These are phyloP conservation scores for Lunasporangiospora selenospora DNA, from an alignment of 192 early-diverging fungal species.

Conservation along the genomic window DNA sequence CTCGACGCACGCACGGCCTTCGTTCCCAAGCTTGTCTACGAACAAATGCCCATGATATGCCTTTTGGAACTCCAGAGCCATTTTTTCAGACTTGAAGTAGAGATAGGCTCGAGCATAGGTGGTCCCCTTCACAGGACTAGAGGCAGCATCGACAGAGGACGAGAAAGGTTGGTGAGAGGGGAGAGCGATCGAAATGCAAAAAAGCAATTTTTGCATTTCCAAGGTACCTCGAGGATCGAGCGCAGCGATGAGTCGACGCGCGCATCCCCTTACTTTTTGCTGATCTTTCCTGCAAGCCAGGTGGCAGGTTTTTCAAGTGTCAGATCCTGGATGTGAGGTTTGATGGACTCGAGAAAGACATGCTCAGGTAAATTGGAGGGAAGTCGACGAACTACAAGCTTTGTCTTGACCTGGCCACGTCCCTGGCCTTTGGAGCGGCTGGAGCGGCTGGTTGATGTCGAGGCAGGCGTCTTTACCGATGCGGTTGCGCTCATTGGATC, in stretches of 20 bases:
- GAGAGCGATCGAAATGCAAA: too few species aligned
- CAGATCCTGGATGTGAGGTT: conserved; percentile 56
- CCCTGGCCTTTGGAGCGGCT: conserved; percentile 27
- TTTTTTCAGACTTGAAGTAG: conserved; percentile 71
- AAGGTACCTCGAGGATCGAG: too few species aligned
- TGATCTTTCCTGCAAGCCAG: conserved; percentile 75
- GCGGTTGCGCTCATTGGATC: too few species aligned
- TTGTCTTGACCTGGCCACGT: conserved; percentile 59
- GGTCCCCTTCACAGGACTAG: conserved; percentile 75
- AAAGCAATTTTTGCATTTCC: too few species aligned
- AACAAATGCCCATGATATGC: conserved; percentile 83
- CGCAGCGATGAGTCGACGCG: too few species aligned
- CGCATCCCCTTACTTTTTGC: conserved; percentile 80
- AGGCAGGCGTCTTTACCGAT: conserved; percentile 10
- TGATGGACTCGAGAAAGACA: conserved; percentile 68
- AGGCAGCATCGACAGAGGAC: too few species aligned
- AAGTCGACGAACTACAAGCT: conserved; percentile 78
- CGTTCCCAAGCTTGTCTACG: conserved; percentile 72
- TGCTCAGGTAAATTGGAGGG: conserved; percentile 80
- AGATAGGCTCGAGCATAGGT: conserved; percentile 79
- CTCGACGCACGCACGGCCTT: conserved; percentile 77
- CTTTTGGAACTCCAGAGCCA: conserved; percentile 73
- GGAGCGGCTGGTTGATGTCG: conserved; percentile 27
- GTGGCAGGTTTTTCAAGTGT: conserved; percentile 53
- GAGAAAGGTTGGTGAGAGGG: too few species aligned